Conservation (phyloP, 2,329 filamentous ascomycete species). For the Triangularia setosa region DNA sequence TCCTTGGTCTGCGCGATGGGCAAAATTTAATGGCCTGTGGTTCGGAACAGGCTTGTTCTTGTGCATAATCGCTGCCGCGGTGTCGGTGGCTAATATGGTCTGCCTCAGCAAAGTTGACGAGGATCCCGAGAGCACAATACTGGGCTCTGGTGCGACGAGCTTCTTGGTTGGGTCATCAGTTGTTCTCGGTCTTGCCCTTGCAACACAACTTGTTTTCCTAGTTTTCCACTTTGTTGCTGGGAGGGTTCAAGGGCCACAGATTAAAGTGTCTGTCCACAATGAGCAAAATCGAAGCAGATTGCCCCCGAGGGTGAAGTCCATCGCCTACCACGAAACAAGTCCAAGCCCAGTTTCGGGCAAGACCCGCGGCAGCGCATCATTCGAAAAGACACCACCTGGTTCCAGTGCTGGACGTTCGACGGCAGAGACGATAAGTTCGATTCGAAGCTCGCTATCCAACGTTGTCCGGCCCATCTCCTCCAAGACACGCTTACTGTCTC, state of each 20-base stretch:
- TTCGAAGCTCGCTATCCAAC: slow-evolving; percentile 46
- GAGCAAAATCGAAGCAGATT: slow-evolving; percentile 33
- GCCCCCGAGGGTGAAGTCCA: slow-evolving; percentile 44
- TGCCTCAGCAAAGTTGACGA: slow-evolving; percentile 35
- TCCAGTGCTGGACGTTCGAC: slow-evolving; percentile 44
- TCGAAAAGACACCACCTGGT: slow-evolving; percentile 40
- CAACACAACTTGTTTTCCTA: slow-evolving; percentile 47
- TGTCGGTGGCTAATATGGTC: slow-evolving; percentile 44
- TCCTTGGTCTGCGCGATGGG: slow-evolving; percentile 21
- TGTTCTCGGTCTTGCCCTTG: slow-evolving; percentile 43
- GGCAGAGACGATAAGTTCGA: slow-evolving; percentile 44
- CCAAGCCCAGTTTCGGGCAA: slow-evolving; percentile 33
- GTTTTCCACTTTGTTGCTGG: slow-evolving; percentile 41
- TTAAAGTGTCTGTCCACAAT: slow-evolving; percentile 28
- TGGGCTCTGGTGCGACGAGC: slow-evolving; percentile 32
- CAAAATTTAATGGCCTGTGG: slow-evolving; percentile 32
- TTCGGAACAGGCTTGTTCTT: slow-evolving; percentile 38
- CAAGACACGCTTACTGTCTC: slow-evolving; percentile 50
- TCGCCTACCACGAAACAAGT: slow-evolving; percentile 48
- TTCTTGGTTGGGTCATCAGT: slow-evolving; percentile 44
- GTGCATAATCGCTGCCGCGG: slow-evolving; percentile 42
- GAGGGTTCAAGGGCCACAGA: slow-evolving; percentile 31
- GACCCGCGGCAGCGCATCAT: slow-evolving; percentile 33
- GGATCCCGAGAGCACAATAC: slow-evolving; percentile 29
- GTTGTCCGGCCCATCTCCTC: slow-evolving; percentile 54